A percentile compares a stretch with the other conserved stretches of the same genome.
phyloP scores from a whole-genome alignment of 1,139 yeast species.

The Spencermartinsiella ligniputridi region DNA sequence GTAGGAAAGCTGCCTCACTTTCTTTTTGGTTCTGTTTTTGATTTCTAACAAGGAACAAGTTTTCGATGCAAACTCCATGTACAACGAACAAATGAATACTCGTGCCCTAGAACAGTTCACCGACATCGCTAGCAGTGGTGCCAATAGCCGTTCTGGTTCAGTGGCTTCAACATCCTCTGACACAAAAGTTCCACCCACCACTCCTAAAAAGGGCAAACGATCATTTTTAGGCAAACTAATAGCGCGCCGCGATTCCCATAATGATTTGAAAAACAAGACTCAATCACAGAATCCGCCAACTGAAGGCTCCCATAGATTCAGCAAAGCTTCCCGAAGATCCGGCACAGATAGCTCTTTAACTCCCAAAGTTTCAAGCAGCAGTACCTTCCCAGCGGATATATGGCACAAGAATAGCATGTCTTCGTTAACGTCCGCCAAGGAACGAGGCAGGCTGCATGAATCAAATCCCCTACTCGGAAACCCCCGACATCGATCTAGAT shows the following conservation, averaged over 20 bases:
- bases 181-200: not conserved
- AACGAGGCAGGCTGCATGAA: not conserved
- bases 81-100: constrained; percentile 10
- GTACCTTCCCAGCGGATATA: constrained; percentile 12
- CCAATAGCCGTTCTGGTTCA: constrained; percentile 20
- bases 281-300: constrained; percentile 1
- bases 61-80: constrained; percentile 21
- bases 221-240: constrained; percentile 25
- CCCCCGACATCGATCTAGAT: not conserved
- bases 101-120: constrained; percentile 6
- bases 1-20: constrained; percentile 2
- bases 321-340: not conserved
- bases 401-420: constrained; percentile 5
- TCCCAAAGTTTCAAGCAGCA: constrained; percentile 10
- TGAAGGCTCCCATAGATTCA: not conserved
- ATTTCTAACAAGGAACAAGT: constrained; percentile 18
- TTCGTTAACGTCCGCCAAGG: not conserved
- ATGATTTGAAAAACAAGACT: constrained; percentile 15
- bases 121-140: constrained; percentile 1
- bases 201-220: constrained; percentile 15
- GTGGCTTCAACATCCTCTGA: constrained; percentile 19
- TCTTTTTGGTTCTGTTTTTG: not conserved
- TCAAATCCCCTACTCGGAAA: not conserved
- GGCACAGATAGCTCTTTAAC: not conserved
- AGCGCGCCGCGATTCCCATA: constrained; percentile 24